phyloP scores from a whole-genome alignment of 176 grass and related monocot genomes.

The Triticum timopheevii region DNA sequence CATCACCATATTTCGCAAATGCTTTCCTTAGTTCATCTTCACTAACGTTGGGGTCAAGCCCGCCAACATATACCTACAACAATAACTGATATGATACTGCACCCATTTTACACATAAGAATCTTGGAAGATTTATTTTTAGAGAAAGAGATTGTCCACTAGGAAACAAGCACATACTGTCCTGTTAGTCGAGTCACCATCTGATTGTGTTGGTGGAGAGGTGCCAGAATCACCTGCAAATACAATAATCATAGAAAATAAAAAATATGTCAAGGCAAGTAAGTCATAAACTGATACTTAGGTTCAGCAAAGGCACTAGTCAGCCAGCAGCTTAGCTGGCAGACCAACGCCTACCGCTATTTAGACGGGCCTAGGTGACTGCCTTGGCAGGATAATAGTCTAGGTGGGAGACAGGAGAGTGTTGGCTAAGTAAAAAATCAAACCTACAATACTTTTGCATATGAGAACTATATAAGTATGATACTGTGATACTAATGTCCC shows the following conservation, averaged over 20 bases:
- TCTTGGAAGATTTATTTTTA: background rate
- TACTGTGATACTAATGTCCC: background rate
- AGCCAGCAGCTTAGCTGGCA: background rate
- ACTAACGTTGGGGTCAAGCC: constrained; percentile 68
- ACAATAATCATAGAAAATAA: constrained; percentile 15
- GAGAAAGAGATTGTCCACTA: background rate
- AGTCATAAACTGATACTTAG: background rate
- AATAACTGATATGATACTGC: constrained; percentile 11
- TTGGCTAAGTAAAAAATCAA: background rate
- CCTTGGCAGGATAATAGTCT: background rate
- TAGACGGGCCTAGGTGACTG: background rate
- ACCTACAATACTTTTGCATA: background rate
- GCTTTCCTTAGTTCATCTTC: constrained; percentile 88
- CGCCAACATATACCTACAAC: constrained; percentile 88
- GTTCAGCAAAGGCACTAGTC: background rate
- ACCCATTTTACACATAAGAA: background rate
- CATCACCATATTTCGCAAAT: constrained; percentile 85
- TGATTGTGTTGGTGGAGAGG: constrained; percentile 53
- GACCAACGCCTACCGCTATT: background rate
- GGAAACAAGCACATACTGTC: constrained; percentile 41
- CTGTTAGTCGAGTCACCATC: constrained; percentile 53
- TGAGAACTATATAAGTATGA: background rate
- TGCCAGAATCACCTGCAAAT: constrained; percentile 52
- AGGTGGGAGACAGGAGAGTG: background rate
- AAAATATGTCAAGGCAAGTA: background rate